Percentiles rank a stretch among this genome's conserved stretches.
These are phyloP conservation scores for Suhomyces taliae DNA, from an alignment of 1,139 yeast species.

Conservation along the genomic window DNA sequence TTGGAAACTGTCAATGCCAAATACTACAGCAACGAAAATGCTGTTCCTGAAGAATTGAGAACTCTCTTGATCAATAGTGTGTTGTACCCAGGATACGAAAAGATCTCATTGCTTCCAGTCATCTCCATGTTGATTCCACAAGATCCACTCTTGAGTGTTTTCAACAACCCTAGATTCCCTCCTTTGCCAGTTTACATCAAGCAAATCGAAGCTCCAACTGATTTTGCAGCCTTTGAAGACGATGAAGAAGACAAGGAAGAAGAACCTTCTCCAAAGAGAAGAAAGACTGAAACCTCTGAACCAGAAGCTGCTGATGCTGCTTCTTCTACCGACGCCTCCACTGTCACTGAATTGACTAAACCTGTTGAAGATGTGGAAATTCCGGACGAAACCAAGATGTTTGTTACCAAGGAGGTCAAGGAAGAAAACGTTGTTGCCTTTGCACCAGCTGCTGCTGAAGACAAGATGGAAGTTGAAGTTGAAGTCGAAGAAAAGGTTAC, in stretches of 20 bases:
- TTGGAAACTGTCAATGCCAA: conserved; percentile 43
- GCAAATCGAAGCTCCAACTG: conserved; percentile 12
- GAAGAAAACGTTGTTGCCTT: conserved; percentile 9
- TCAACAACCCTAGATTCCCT: conserved; percentile 80
- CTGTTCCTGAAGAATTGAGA: conserved; percentile 32
- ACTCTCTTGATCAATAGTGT: conserved; percentile 53
- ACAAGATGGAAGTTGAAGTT: not conserved
- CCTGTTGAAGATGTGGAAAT: conserved; percentile 13
- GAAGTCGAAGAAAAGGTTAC: not conserved
- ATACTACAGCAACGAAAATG: conserved; percentile 24
- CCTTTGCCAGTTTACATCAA: conserved; percentile 46
- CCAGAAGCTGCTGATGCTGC: not conserved
- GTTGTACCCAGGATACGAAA: conserved; percentile 62
- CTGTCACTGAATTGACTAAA: not conserved
- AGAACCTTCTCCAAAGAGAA: conserved; percentile 8
- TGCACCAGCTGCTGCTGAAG: not conserved
- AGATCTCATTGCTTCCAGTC: conserved; percentile 70
- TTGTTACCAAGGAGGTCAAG: conserved; percentile 9
- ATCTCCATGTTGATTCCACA: conserved; percentile 52
- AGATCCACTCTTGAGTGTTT: conserved; percentile 47
- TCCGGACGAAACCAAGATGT: conserved; percentile 4
- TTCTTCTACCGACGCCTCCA: conserved; percentile 2
- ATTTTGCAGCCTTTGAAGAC: conserved; percentile 16
- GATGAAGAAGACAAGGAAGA: conserved; percentile 20
- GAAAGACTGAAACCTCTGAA: conserved; percentile 4